Conservation (phyloP, 495 filamentous ascomycete species). For the Podospora sp. region DNA sequence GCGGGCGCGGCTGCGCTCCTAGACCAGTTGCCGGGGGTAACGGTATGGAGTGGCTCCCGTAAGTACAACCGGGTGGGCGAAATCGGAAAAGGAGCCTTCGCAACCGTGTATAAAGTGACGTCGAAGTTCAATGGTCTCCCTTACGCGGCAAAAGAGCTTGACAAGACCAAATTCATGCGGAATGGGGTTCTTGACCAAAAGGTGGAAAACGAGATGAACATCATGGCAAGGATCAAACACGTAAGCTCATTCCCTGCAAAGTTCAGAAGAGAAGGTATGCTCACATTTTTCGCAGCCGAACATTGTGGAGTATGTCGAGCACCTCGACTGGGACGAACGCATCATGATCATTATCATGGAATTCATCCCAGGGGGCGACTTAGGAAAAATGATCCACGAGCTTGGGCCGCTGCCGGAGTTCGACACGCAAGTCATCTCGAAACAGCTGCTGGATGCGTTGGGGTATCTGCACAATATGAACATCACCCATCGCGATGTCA, state of each 20-base stretch:
- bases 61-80: constrained; percentile 79
- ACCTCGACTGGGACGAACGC: constrained; percentile 73
- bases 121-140: constrained; percentile 75
- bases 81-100: constrained; percentile 93
- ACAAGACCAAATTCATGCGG: constrained; percentile 86
- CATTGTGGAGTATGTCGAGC: constrained; percentile 87
- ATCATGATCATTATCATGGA: constrained; percentile 96
- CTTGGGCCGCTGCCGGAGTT: constrained; percentile 65
- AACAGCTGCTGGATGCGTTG: constrained; percentile 78
- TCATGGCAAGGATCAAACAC: constrained; percentile 82
- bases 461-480: constrained; percentile 82
- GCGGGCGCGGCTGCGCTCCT: constrained; percentile 1
- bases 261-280: not conserved
- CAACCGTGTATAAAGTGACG: constrained; percentile 84
- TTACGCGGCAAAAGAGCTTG: constrained; percentile 88
- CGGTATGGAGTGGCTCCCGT: constrained; percentile 76
- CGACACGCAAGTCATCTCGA: constrained; percentile 67
- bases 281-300: constrained; percentile 63
- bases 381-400: constrained; percentile 68
- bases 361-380: constrained; percentile 79
- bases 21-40: constrained; percentile 45
- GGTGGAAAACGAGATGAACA: constrained; percentile 92
- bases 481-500: constrained; percentile 96
- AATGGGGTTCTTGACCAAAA: constrained; percentile 81
- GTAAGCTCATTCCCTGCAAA: constrained; percentile 52